Conservation (phyloP, 2,329 filamentous ascomycete genomes). For the Aspergillus floridensis region DNA sequence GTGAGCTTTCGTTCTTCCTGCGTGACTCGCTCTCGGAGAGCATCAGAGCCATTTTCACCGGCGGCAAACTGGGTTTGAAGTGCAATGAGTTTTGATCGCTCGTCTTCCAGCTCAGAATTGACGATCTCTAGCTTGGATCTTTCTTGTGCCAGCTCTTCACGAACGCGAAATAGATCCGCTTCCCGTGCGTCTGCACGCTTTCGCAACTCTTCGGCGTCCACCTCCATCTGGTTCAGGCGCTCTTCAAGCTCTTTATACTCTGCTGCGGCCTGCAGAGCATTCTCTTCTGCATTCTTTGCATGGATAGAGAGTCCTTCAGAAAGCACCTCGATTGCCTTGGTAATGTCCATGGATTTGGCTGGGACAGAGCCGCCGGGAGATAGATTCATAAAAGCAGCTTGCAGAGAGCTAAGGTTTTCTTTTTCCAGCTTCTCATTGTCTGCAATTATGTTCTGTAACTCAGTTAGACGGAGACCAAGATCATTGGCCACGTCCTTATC, state of each 20-base stretch:
- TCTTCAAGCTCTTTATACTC: constrained; percentile 62
- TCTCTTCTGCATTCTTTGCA: constrained; percentile 59
- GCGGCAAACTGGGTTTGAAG: constrained; percentile 72
- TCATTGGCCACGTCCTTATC: constrained; percentile 51
- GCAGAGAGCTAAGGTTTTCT: constrained; percentile 54
- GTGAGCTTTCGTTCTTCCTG: constrained; percentile 72
- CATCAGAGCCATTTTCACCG: constrained; percentile 79
- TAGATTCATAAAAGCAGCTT: constrained; percentile 59
- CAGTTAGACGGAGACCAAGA: constrained; percentile 43
- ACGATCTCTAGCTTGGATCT: constrained; percentile 48
- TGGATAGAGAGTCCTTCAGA: constrained; percentile 61
- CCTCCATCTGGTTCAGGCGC: constrained; percentile 55
- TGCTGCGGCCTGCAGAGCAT: constrained; percentile 58
- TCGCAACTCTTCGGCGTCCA: constrained; percentile 56
- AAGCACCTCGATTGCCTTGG: constrained; percentile 59
- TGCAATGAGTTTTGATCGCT: constrained; percentile 65
- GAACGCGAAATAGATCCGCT: constrained; percentile 51
- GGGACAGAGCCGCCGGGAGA: constrained; percentile 55
- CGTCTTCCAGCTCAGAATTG: constrained; percentile 58
- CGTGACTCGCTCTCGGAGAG: constrained; percentile 68
- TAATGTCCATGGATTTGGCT: constrained; percentile 56
- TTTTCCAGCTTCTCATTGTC: constrained; percentile 53
- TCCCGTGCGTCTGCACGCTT: constrained; percentile 56
- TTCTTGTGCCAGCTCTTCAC: constrained; percentile 53
- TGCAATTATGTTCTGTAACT: constrained; percentile 52